Evolutionary conservation across 2,329 filamentous ascomycete genomes (phyloP), one percentile per base, ranked within the genome.

Genomic region (Macrophomina tecta): DNA sequence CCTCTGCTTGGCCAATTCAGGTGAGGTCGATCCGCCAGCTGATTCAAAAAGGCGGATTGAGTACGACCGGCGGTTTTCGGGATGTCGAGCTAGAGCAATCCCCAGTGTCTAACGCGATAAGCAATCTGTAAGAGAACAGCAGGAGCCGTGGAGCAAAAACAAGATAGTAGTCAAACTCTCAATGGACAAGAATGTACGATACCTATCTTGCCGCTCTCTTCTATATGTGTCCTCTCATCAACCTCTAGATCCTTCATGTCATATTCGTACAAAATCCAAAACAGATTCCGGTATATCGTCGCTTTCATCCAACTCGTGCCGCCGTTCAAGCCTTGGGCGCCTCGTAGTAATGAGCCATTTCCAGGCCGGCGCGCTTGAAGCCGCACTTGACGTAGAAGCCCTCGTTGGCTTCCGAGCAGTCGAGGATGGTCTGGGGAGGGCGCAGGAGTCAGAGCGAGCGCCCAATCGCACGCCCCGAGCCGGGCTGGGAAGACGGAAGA

Each of bases 331-430:
- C 23, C 51, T 49, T 18, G 63, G 49, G 52, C 28, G 38, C 32
- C 34, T 76, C 75, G 71, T 96, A 95, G 81, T 97, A 97, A 83
- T 97, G 93, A 51, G 94, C 93, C 95, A 99, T 98, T 82, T 99
- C 92, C 66, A 97, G 82, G 16, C 95, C 95, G 34, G 93, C 94
- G 69, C 93, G 85, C 81, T 93, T 91, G 81, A 97, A 98, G 67
- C 94, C 94, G 81, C 95, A 98, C 86, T 98, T 98, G 79, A 97
- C 86, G 79, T 99, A 99, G 84, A 99, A 98, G 28, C 94, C 94
- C 80, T 97, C 93, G 78, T 98, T 99, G 73, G 91, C 88, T 80
- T 97, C 94, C 71, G 91, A 96, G 84, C 95, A 99, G 80, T 98
- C 94, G 70, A 98, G 87, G 72, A 99, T 98, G 71, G 89, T 93